These are phyloP conservation scores for Xylariaceae sp. DNA, from an alignment of 2,329 filamentous ascomycete species.

Conservation along the genomic window DNA sequence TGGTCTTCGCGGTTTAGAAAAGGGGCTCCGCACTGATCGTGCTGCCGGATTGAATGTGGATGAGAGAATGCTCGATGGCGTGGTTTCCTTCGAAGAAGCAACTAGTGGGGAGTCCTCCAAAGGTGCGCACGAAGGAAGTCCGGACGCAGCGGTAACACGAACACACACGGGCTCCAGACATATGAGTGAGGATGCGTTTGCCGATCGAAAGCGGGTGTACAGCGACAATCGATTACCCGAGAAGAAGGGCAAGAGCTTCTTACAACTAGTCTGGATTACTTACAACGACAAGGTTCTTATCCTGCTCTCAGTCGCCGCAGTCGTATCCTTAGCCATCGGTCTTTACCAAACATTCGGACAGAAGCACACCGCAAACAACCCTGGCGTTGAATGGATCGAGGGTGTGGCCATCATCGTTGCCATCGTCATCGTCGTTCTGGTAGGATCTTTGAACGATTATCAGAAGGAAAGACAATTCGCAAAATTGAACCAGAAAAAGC, in stretches of 20 bases:
- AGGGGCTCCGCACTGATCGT: constrained; percentile 68
- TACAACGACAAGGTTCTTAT: constrained; percentile 80
- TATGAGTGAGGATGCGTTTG: constrained; percentile 38
- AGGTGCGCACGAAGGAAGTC: constrained; percentile 31
- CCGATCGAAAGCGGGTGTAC: constrained; percentile 65
- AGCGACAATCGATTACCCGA: constrained; percentile 67
- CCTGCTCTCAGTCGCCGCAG: constrained; percentile 63
- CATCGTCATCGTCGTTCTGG: constrained; percentile 69
- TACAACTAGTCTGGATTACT: constrained; percentile 74
- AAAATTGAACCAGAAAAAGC: constrained; percentile 73
- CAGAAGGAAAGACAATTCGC: constrained; percentile 77
- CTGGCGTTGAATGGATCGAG: constrained; percentile 71
- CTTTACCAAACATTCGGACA: constrained; percentile 69
- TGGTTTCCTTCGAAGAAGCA: constrained; percentile 67
- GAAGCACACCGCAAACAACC: constrained; percentile 44
- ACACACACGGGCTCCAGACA: constrained; percentile 19
- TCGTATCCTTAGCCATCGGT: constrained; percentile 68
- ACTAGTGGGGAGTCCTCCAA: constrained; percentile 38
- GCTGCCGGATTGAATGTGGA: constrained; percentile 70
- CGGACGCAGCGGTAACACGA: constrained; percentile 20
- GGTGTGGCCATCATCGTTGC: constrained; percentile 79
- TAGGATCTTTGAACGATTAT: constrained; percentile 73
- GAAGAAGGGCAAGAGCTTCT: constrained; percentile 67
- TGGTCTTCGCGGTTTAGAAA: constrained; percentile 71
- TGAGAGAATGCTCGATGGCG: constrained; percentile 60